Conservation (phyloP, 768 basidiomycete species). For the Boletus sp. region DNA sequence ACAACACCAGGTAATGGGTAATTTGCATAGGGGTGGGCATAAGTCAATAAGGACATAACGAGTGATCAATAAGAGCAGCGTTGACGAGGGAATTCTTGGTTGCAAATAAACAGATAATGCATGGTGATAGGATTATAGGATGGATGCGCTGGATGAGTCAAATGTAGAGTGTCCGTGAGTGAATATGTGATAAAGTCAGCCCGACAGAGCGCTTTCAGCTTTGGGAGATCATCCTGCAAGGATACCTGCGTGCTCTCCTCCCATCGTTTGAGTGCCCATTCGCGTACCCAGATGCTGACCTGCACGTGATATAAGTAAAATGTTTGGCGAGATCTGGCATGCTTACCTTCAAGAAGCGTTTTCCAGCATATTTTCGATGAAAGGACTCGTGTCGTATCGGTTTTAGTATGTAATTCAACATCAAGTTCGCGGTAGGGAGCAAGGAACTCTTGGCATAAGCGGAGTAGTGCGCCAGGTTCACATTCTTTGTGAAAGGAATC, state of each 20-base stretch:
- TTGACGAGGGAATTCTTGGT: constrained; percentile 22
- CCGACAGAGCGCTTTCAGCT: neutral
- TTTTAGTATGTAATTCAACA: constrained; percentile 84
- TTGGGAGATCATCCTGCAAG: too few relatives aligned
- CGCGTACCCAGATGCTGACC: constrained; percentile 31
- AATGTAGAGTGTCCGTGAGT: constrained; percentile 12
- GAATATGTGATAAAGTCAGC: constrained; percentile 24
- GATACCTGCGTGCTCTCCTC: constrained; percentile 36
- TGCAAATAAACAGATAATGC: constrained; percentile 30
- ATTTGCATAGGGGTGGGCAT: constrained; percentile 8
- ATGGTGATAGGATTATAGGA: constrained; percentile 17
- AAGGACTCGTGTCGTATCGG: constrained; percentile 73
- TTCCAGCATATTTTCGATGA: too few relatives aligned
- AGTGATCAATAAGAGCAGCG: constrained; percentile 11
- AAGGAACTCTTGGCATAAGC: constrained; percentile 79
- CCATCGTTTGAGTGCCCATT: constrained; percentile 85
- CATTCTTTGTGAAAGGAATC: constrained; percentile 47
- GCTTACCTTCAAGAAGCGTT: constrained; percentile 78
- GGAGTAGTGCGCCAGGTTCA: constrained; percentile 85
- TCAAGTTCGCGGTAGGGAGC: constrained; percentile 76
- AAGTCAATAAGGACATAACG: constrained; percentile 21
- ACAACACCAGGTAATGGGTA: neutral
- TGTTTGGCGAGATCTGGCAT: neutral
- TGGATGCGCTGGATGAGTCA: constrained; percentile 20
- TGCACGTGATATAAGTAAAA: constrained; percentile 9